Evolutionary conservation across 805 yeast species (phyloP), one percentile per base, ranked within the genome.

Genomic region (Yarrowia yakushimensis): DNA sequence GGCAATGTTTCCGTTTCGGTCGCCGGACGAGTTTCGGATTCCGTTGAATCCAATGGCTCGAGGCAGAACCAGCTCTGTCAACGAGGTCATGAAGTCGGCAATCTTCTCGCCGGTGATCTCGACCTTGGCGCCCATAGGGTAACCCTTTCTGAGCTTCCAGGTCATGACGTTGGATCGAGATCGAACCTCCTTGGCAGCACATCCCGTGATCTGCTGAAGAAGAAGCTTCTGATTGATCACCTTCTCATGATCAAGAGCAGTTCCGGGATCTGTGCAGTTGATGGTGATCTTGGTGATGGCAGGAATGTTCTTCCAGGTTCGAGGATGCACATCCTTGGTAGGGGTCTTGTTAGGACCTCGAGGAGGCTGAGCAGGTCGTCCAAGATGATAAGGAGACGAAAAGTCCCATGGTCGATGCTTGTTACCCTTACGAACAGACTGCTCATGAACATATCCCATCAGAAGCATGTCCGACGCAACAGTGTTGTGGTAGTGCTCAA

Each of bases 171-270:
- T 90, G 10, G 89, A 81, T 70, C 83, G 87, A 42, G 96, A 87
- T 71, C 78, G 88, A 17, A 90, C 77, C 23, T 87, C 81, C 65
- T 79, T 77, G 37, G 97, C 91, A 73, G 90, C 89, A 65, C 81
- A 84, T 65, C 96, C 96, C n/a, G 99, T 93, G 69, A 94, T 88
- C 73, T 93, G 98, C 69, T 94, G 96, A 63, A 94, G 72, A 75
- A 88, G 93, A 64, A 90, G 79, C 59, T 84, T 79, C 11, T 96
- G 90, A 33, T 91, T 81, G 63, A 91, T 82, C 30, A 90, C 89
- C 65, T 85, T 78, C 76, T 90, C 85, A 45, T 85, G 81, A 69
- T 86, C 84, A 63, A 82, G 85, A 67, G 82, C 83, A 23, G 77
- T 76, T 23, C 66, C 85, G 67, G 82, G 84, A 50, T 84, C 93